Evolutionary conservation across 2,329 filamentous ascomycete species (phyloP).

Genomic region (Stenocarpella maydis): DNA sequence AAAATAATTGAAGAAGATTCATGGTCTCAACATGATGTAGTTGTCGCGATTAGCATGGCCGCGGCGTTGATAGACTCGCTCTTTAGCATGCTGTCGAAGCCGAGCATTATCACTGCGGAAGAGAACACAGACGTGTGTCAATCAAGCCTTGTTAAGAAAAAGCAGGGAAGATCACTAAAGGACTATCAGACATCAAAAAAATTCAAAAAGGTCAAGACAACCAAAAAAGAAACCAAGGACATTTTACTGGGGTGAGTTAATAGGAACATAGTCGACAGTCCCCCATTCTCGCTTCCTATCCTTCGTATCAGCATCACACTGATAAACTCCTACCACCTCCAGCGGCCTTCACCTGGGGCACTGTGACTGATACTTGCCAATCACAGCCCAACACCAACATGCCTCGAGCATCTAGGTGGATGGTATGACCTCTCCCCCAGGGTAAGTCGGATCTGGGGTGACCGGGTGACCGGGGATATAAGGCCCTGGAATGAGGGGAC

Average conservation of each 20-base stretch:
- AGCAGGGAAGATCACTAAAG: slow-evolving; percentile 19
- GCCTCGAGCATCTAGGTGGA: slow-evolving; percentile 7
- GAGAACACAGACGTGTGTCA: slow-evolving; percentile 36
- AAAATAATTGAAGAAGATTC: background rate
- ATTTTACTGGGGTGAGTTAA: background rate
- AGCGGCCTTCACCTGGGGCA: background rate
- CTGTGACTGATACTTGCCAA: slow-evolving; percentile 1
- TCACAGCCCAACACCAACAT: background rate
- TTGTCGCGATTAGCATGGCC: background rate
- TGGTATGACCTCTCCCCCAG: slow-evolving; percentile 41
- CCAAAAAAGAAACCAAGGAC: background rate
- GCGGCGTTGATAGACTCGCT: background rate
- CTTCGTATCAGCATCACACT: background rate
- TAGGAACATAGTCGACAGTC: slow-evolving; percentile 21
- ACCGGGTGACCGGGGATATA: slow-evolving; percentile 35
- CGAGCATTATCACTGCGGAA: background rate
- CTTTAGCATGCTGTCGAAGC: background rate
- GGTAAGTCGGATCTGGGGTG: slow-evolving; percentile 42
- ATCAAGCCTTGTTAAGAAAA: slow-evolving; percentile 40
- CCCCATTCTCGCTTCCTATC: background rate
- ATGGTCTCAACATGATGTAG: background rate
- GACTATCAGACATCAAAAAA: background rate
- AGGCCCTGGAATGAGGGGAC: slow-evolving; percentile 43
- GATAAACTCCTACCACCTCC: background rate
- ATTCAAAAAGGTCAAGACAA: background rate